Percentiles rank a stretch among this genome's conserved stretches.
Conservation (phyloP, 1,139 yeast species). For the Yamadazyma kanchanaburiensis region DNA sequence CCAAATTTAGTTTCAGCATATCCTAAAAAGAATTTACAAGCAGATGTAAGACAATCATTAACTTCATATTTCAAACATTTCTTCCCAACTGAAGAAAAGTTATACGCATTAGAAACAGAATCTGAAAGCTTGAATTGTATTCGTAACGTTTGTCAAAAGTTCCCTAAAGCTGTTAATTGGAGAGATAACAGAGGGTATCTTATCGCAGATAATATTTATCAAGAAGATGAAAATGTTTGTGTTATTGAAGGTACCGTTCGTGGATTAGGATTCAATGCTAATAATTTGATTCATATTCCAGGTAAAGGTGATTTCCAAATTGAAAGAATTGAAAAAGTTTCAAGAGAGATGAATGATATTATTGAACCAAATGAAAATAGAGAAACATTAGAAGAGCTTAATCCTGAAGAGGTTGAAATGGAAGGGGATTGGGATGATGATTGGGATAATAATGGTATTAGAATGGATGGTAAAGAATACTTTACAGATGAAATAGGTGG, state of each 20-base stretch:
- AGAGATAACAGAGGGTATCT: constrained; percentile 88
- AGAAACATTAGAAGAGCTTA: constrained; percentile 67
- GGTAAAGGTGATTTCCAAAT: constrained; percentile 89
- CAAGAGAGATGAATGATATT: constrained; percentile 23
- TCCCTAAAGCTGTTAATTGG: constrained; percentile 86
- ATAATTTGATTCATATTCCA: constrained; percentile 80
- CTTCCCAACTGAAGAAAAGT: constrained; percentile 80
- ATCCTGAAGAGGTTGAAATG: constrained; percentile 56
- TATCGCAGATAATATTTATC: constrained; percentile 61
- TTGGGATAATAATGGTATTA: constrained; percentile 50
- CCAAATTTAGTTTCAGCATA: constrained; percentile 67
- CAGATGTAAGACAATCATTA: constrained; percentile 75
- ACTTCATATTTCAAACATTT: constrained; percentile 83
- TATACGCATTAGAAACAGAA: constrained; percentile 64
- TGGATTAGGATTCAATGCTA: constrained; percentile 77
- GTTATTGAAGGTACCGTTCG: constrained; percentile 81
- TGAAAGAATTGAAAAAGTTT: constrained; percentile 56
- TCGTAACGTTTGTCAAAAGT: constrained; percentile 76
- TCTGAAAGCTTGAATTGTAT: constrained; percentile 71
- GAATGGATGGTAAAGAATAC: constrained; percentile 70
- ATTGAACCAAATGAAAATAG: constrained; percentile 50
- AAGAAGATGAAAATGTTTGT: constrained; percentile 31
- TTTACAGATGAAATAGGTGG: constrained; percentile 39
- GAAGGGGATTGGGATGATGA: constrained; percentile 42
- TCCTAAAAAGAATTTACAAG: constrained; percentile 73